Conservation (phyloP, 192 early-diverging fungal genomes). For the Spizellomyces sp. region DNA sequence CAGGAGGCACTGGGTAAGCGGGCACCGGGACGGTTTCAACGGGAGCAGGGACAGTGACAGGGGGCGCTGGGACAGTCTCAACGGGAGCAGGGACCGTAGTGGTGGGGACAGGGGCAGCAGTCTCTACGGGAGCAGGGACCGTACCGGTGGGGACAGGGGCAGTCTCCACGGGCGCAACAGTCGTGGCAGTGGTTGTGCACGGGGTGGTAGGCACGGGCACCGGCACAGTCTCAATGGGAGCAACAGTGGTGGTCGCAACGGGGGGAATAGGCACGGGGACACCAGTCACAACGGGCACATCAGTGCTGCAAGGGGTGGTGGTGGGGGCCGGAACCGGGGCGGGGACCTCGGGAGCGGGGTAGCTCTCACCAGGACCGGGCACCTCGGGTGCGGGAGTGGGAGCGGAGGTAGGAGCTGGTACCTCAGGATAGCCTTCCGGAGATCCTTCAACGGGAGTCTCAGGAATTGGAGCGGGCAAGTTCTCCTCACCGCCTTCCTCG, state of each 20-base stretch:
- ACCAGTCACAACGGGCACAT: too few relatives aligned
- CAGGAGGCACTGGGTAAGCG: neutral
- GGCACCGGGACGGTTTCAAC: neutral
- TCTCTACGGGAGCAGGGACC: neutral
- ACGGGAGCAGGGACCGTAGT: neutral
- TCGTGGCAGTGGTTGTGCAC: neutral
- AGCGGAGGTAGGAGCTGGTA: too few relatives aligned
- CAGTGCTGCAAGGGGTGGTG: too few relatives aligned
- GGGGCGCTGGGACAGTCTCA: neutral
- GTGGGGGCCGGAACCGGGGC: too few relatives aligned
- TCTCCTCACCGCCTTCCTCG: too few relatives aligned
- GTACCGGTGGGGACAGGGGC: neutral
- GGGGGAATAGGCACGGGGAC: neutral
- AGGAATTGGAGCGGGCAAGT: too few relatives aligned
- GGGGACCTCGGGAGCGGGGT: too few relatives aligned
- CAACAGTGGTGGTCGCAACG: neutral
- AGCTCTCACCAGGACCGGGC: too few relatives aligned
- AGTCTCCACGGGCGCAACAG: neutral
- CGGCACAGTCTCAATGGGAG: too few relatives aligned
- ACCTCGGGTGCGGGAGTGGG: too few relatives aligned
- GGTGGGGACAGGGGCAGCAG: neutral
- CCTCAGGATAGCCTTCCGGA: too few relatives aligned
- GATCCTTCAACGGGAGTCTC: too few relatives aligned
- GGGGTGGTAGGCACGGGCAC: neutral
- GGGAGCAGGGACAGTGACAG: neutral